phyloP scores from a whole-genome alignment of 2,329 filamentous ascomycete species.

The Fusarium succisae region DNA sequence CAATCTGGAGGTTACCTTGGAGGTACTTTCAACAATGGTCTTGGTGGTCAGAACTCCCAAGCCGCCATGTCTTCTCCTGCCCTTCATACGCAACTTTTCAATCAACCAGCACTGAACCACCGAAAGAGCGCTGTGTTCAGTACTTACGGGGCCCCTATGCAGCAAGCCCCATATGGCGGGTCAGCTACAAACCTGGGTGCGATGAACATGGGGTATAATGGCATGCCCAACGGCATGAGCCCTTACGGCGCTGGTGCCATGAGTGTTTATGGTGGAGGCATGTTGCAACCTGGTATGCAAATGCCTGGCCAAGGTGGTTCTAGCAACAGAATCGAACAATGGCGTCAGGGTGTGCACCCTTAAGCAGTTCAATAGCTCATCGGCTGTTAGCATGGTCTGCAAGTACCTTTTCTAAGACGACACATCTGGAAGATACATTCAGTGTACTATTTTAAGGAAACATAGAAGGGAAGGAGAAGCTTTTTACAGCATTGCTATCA shows the following conservation, averaged over 20 bases:
- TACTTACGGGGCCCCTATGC: conserved; percentile 43
- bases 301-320: conserved; percentile 43
- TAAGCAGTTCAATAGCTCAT: conserved; percentile 21
- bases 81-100: conserved; percentile 41
- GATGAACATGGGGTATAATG: conserved; percentile 38
- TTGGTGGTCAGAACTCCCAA: conserved; percentile 50
- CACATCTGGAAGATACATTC: not conserved
- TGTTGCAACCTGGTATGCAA: conserved; percentile 43
- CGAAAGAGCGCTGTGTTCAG: conserved; percentile 47
- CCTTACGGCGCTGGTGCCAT: conserved; percentile 36
- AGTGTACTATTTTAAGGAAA: conserved; percentile 19
- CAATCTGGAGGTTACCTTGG: conserved; percentile 59
- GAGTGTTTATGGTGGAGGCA: conserved; percentile 43
- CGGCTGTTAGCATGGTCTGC: not conserved
- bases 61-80: conserved; percentile 42
- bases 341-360: conserved; percentile 54
- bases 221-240: conserved; percentile 30
- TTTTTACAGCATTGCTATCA: conserved; percentile 3
- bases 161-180: conserved; percentile 38
- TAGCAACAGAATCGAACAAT: conserved; percentile 53
- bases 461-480: not conserved
- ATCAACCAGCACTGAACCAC: conserved; percentile 35
- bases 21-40: conserved; percentile 65
- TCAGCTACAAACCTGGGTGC: conserved; percentile 34
- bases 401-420: not conserved